A percentile compares a stretch with the other conserved stretches of the same genome.
These are phyloP conservation scores for Sherardia arvensis DNA, from an alignment of 257 asterid genomes.

Conservation along the genomic window DNA sequence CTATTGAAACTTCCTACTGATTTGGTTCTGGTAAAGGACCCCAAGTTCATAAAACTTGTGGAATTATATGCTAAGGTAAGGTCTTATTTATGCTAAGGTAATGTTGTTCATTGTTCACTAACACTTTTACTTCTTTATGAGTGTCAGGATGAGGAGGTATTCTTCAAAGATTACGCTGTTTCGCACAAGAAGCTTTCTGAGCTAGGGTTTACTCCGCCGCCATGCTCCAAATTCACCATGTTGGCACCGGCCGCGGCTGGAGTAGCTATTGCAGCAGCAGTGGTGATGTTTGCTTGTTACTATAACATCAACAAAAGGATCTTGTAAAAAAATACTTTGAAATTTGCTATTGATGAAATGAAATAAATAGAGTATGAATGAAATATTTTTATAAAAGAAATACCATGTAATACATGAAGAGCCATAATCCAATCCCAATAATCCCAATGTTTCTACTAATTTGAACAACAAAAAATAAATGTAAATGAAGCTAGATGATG, in stretches of 20 bases:
- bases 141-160: conserved; percentile 73
- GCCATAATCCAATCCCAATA: conserved; percentile 6
- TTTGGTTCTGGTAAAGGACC: conserved; percentile 59
- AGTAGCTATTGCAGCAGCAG: conserved; percentile 43
- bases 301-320: conserved; percentile 25
- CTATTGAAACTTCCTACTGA: conserved; percentile 77
- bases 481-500: conserved; percentile 1
- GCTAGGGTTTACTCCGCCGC: conserved; percentile 51
- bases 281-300: conserved; percentile 42
- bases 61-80: conserved; percentile 60
- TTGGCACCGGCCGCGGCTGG: conserved; percentile 21
- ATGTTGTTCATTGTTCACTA: too few relatives aligned
- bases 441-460: background rate
- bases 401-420: conserved; percentile 9
- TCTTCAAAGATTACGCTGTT: conserved; percentile 69
- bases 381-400: conserved; percentile 3
- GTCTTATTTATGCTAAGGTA: conserved; percentile 84
- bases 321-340: background rate
- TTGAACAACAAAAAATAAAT: background rate
- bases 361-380: background rate
- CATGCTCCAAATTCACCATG: conserved; percentile 16
- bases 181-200: conserved; percentile 92
- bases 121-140: too few relatives aligned
- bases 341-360: background rate
- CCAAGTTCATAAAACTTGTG: conserved; percentile 41